Percentiles rank a stretch among this genome's conserved stretches.
Evolutionary conservation across 2,329 filamentous ascomycete species (phyloP).

Genomic region (Arthrobotrys musiformis): DNA sequence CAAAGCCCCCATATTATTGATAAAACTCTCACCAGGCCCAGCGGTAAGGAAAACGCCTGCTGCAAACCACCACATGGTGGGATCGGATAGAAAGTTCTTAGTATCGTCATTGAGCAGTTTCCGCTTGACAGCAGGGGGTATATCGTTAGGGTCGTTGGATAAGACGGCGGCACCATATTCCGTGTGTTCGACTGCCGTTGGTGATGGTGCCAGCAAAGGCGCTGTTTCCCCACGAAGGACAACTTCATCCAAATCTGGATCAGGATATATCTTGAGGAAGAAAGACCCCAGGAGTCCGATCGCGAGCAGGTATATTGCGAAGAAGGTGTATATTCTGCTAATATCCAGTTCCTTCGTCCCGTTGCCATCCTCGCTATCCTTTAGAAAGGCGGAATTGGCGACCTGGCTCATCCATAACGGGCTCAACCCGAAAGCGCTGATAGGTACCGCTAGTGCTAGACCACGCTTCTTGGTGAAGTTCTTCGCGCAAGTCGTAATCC

Average conservation of each 20-base stretch:
- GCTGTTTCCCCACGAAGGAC: constrained; percentile 45
- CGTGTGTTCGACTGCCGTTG: constrained; percentile 64
- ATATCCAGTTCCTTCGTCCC: constrained; percentile 74
- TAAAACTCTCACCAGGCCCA: constrained; percentile 95
- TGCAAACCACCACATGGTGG: constrained; percentile 95
- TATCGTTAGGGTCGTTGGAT: constrained; percentile 68
- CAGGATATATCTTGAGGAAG: constrained; percentile 80
- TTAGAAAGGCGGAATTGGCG: constrained; percentile 80
- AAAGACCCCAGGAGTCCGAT: constrained; percentile 80
- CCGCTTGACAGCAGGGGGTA: constrained; percentile 73
- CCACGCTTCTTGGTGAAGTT: constrained; percentile 94
- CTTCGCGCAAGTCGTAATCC: constrained; percentile 96
- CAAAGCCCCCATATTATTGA: constrained; percentile 95
- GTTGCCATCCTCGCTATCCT: constrained; percentile 72
- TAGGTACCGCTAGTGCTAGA: constrained; percentile 86
- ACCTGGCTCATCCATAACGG: constrained; percentile 96
- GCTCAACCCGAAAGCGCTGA: constrained; percentile 90
- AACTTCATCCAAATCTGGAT: constrained; percentile 62
- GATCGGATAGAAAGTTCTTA: constrained; percentile 81
- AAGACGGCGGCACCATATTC: constrained; percentile 64
- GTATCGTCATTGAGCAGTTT: constrained; percentile 95
- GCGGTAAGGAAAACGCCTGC: constrained; percentile 91
- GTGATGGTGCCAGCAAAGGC: constrained; percentile 56
- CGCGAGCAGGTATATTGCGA: constrained; percentile 75
- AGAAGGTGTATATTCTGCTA: constrained; percentile 86